These are phyloP conservation scores for Bauhinia variegata DNA, from an alignment of 306 rosid species.

Conservation along the genomic window DNA sequence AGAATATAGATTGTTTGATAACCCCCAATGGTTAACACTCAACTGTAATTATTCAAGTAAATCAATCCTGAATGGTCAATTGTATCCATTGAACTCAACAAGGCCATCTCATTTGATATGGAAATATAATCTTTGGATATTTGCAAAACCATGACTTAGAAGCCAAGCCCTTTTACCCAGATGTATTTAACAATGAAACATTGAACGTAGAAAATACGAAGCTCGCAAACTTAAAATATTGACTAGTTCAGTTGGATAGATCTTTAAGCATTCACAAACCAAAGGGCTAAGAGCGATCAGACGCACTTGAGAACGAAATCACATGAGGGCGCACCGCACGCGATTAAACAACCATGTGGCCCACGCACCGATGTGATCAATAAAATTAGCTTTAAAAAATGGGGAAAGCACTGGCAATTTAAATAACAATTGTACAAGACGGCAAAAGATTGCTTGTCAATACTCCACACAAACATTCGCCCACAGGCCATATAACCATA, in stretches of 20 bases:
- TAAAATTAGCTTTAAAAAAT: constrained; percentile 18
- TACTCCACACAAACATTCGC: constrained; percentile 41
- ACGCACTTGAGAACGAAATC: constrained; percentile 43
- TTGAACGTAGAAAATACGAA: not conserved
- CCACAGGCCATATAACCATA: constrained; percentile 27
- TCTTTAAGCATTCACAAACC: constrained; percentile 41
- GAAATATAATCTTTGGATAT: too few relatives aligned
- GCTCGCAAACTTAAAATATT: constrained; percentile 36
- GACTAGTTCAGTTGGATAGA: not conserved
- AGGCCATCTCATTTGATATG: too few relatives aligned
- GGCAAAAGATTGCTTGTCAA: constrained; percentile 30
- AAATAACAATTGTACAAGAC: constrained; percentile 33
- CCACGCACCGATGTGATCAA: constrained; percentile 32
- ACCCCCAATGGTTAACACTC: too few relatives aligned
- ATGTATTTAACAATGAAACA: not conserved
- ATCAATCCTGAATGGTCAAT: too few relatives aligned
- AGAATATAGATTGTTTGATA: too few relatives aligned
- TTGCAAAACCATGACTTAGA: too few relatives aligned
- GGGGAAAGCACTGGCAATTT: constrained; percentile 30
- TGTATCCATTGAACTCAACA: too few relatives aligned
- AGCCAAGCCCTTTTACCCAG: not conserved
- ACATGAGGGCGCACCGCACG: constrained; percentile 29
- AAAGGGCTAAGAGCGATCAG: constrained; percentile 31
- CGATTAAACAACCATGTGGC: not conserved
- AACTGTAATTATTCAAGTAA: too few relatives aligned